Percentiles rank a stretch among this genome's conserved stretches.
Evolutionary conservation across 768 basidiomycete genomes (phyloP).

Genomic region (Agaricus bisporus): DNA sequence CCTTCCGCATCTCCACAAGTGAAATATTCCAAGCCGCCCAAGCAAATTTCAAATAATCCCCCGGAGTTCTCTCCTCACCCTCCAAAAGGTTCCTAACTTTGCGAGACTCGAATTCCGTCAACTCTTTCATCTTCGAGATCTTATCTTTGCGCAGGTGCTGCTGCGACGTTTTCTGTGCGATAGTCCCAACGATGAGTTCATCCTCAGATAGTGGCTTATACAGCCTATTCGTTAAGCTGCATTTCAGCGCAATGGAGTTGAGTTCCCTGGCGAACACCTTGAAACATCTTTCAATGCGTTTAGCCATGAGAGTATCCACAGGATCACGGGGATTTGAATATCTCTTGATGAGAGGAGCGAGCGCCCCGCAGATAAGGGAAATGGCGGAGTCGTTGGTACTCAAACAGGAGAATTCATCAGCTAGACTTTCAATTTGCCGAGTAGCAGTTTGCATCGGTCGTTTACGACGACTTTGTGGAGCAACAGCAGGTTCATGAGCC

Average conservation of each 20-base stretch:
- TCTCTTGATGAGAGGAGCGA: background rate
- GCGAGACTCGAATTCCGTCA: slow-evolving; percentile 45
- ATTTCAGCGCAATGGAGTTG: slow-evolving; percentile 35
- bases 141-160: slow-evolving; percentile 42
- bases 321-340: background rate
- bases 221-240: slow-evolving; percentile 36
- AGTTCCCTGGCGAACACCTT: slow-evolving; percentile 40
- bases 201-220: slow-evolving; percentile 46
- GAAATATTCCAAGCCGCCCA: slow-evolving; percentile 51
- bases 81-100: slow-evolving; percentile 40
- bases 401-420: background rate
- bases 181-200: slow-evolving; percentile 60
- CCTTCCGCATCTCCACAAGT: slow-evolving; percentile 18
- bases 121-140: slow-evolving; percentile 49
- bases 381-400: background rate
- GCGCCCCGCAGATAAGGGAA: background rate
- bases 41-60: slow-evolving; percentile 36
- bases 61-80: slow-evolving; percentile 32
- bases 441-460: background rate
- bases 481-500: slow-evolving; percentile 22
- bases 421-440: background rate
- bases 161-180: slow-evolving; percentile 54
- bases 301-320: background rate
- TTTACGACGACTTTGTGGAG: background rate
- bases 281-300: slow-evolving; percentile 22